Base-by-base conservation (phyloP, 768 basidiomycete genomes). In the Hericium alpestre region DNA sequence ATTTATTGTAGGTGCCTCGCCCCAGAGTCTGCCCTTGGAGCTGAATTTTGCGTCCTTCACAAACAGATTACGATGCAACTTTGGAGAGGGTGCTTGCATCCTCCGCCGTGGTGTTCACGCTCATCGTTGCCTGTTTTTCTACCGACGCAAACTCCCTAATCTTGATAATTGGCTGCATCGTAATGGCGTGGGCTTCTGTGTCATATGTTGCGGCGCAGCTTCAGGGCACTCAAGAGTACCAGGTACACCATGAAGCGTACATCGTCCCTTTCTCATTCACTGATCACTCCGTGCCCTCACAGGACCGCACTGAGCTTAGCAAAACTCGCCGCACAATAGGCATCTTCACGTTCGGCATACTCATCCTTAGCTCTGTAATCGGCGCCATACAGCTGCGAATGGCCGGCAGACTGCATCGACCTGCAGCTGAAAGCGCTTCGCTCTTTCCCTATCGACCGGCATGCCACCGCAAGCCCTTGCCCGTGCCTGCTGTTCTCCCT, bases 61-160 rank as follows among this genome's bases (percentile, higher is more conserved):
- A 41, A 23, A 12, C 39, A 75, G 74, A 66, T 39, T 65, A 68
- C 53, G 69, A 67, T 54, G 66, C 69, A 18, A 58, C 66, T 32
- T 56, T 55, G 2, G 66, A 67, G 53, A 67, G 67, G 15, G 62
- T 69, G 18, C 41, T 66, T 23, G 57, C 59, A 40, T 59, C 64
- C 18, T 53, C 66, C 22, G 58, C 65, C 38, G 58, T 66, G 16
- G 64, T 64, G 3, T 22, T 69, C 9, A 51, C 61, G 22, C 56
- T 68, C 52, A 50, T 69, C 15, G 40, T 59, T 18, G 52, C 53
- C 1, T 16, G 16, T 9, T n/a, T 20, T 22, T 51, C 27, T 23
- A 25, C 22, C 10, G 23, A 37, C 25, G 23, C 18, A 10, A 51
- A 16, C 18, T 51, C 23, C 49, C 18, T 51, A 16, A 18, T 16